A percentile compares a stretch with the other conserved stretches of the same genome.
These are phyloP conservation scores for Pseudogymnoascus sp. DNA, from an alignment of 2,329 filamentous ascomycete species.

Conservation along the genomic window DNA sequence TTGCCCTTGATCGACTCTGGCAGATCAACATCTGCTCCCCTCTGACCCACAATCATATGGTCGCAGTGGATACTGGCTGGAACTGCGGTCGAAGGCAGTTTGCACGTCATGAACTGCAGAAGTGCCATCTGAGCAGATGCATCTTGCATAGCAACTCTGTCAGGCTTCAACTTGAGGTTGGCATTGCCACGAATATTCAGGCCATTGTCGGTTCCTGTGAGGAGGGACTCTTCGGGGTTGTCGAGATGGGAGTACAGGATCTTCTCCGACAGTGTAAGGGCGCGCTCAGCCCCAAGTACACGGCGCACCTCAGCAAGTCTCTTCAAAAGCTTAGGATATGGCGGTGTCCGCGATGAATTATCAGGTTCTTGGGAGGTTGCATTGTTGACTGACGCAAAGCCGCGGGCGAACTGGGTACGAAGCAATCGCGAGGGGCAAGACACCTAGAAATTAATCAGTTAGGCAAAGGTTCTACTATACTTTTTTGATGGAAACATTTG, in stretches of 20 bases:
- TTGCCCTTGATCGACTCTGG: constrained; percentile 80
- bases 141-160: constrained; percentile 98
- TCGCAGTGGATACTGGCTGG: constrained; percentile 98
- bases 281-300: constrained; percentile 54
- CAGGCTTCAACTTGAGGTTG: constrained; percentile 93
- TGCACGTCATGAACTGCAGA: constrained; percentile 97
- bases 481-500: background rate
- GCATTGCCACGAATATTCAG: constrained; percentile 74
- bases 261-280: constrained; percentile 88
- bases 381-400: constrained; percentile 24
- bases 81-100: constrained; percentile 78
- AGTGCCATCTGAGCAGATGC: constrained; percentile 97
- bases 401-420: constrained; percentile 20
- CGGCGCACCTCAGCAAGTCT: constrained; percentile 67
- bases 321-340: constrained; percentile 72
- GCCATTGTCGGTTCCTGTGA: constrained; percentile 76
- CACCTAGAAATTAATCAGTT: constrained; percentile 15
- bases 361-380: constrained; percentile 22
- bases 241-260: constrained; percentile 95
- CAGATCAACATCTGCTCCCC: constrained; percentile 78
- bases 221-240: constrained; percentile 77
- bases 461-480: constrained; percentile 17
- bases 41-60: constrained; percentile 94
- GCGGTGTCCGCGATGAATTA: constrained; percentile 42
- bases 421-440: constrained; percentile 15